Conservation (phyloP, 257 asterid genomes). For the Ophiorrhiza pumila region DNA sequence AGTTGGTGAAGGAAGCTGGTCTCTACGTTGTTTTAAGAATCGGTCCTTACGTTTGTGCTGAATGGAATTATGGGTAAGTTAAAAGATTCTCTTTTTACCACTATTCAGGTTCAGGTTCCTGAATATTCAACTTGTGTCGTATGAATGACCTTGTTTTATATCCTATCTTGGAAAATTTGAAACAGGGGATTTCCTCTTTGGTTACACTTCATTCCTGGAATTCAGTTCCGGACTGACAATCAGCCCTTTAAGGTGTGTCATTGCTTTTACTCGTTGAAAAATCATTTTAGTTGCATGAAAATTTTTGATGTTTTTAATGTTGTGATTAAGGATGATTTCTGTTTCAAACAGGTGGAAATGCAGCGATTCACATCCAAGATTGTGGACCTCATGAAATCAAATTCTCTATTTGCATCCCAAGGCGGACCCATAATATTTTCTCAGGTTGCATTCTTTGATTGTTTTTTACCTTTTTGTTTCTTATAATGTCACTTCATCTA, state of each 20-base stretch:
- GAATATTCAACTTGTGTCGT: too few species aligned
- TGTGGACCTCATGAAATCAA: constrained; percentile 82
- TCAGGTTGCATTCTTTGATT: constrained; percentile 46
- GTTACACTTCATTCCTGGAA: constrained; percentile 86
- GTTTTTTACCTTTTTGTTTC: not conserved
- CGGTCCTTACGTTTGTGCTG: constrained; percentile 91
- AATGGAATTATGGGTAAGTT: constrained; percentile 89
- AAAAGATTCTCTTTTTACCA: too few species aligned
- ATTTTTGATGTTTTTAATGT: not conserved
- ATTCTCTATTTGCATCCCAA: constrained; percentile 74
- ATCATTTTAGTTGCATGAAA: not conserved
- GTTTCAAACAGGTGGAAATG: constrained; percentile 68
- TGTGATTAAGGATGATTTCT: not conserved
- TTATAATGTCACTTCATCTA: not conserved
- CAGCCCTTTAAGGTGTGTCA: constrained; percentile 66
- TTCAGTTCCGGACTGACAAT: constrained; percentile 70
- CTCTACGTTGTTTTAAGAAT: constrained; percentile 64
- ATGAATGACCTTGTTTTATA: not conserved
- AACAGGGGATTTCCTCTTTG: constrained; percentile 92
- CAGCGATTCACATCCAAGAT: constrained; percentile 78
- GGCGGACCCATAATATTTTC: constrained; percentile 92
- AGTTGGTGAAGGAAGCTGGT: constrained; percentile 72
- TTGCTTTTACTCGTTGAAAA: constrained; percentile 5
- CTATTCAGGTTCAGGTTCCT: too few species aligned
- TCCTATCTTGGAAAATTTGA: constrained; percentile 31